These are phyloP conservation scores for Mortierella sp. DNA, from an alignment of 371 early-diverging fungal genomes.

Conservation along the genomic window DNA sequence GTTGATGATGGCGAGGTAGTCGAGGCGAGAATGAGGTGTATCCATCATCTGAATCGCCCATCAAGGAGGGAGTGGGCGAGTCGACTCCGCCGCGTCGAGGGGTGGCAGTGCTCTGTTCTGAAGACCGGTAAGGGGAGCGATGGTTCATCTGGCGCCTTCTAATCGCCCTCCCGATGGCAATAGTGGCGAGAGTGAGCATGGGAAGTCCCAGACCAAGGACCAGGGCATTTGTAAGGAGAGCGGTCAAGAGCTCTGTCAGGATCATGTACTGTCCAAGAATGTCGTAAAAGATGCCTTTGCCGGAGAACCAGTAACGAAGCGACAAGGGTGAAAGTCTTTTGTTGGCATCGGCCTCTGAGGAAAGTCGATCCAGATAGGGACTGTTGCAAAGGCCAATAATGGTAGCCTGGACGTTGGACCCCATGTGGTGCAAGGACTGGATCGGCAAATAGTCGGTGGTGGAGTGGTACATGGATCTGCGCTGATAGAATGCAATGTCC, in stretches of 20 bases:
- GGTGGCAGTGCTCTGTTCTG: conserved; percentile 15
- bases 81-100: conserved; percentile 40
- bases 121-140: not conserved
- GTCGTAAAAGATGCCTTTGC: conserved; percentile 63
- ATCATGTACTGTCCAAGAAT: conserved; percentile 65
- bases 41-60: conserved; percentile 45
- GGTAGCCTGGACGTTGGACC: conserved; percentile 50
- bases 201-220: conserved; percentile 57
- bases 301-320: conserved; percentile 32
- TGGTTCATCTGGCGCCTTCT: not conserved
- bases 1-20: conserved; percentile 1
- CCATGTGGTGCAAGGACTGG: conserved; percentile 49
- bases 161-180: conserved; percentile 25
- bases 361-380: conserved; percentile 28
- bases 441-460: conserved; percentile 37
- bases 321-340: not conserved
- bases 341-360: not conserved
- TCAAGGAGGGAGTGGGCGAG: conserved; percentile 20
- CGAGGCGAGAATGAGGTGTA: conserved; percentile 18
- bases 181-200: conserved; percentile 15
- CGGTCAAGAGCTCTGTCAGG: conserved; percentile 58
- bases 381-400: conserved; percentile 43
- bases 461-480: conserved; percentile 49
- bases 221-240: conserved; percentile 54
- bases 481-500: conserved; percentile 78